These are phyloP conservation scores for Euphorbia celastroides DNA, from an alignment of 441 rosid genomes.

Conservation along the genomic window DNA sequence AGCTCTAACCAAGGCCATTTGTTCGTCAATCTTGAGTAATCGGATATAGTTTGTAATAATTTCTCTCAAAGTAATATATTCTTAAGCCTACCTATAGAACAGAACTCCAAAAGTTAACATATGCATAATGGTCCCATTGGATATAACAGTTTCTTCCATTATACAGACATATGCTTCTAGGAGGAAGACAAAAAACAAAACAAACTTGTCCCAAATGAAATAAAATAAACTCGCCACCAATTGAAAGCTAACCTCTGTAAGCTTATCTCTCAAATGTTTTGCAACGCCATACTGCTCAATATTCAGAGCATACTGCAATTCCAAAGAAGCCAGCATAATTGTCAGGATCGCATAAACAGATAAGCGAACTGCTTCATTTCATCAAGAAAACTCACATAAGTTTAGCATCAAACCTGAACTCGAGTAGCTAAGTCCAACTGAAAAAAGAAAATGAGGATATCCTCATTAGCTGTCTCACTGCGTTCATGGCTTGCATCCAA, in stretches of 20 bases:
- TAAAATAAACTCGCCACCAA: not conserved
- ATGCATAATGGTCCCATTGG: not conserved
- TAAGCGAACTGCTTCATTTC: not conserved
- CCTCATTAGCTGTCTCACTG: constrained; percentile 92
- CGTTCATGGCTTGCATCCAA: constrained; percentile 60
- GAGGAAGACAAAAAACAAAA: not conserved
- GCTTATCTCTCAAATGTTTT: constrained; percentile 76
- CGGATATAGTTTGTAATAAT: too few species aligned
- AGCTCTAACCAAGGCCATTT: too few species aligned
- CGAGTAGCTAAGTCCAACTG: constrained; percentile 87
- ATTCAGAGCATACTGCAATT: constrained; percentile 76
- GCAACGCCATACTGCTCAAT: constrained; percentile 87
- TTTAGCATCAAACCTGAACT: constrained; percentile 58
- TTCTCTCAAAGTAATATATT: too few species aligned
- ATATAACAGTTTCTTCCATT: not conserved
- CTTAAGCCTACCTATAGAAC: too few species aligned
- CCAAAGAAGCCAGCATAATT: constrained; percentile 16
- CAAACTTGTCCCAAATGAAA: not conserved
- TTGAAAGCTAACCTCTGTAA: constrained; percentile 58
- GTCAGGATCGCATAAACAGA: constrained; percentile 10
- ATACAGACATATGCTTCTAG: not conserved
- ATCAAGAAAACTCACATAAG: not conserved
- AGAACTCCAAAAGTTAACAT: not conserved
- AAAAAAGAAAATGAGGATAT: constrained; percentile 82
- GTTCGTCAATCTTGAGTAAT: too few species aligned